Evolutionary conservation across 1,139 yeast species (phyloP), one percentile per base, ranked within the genome.

Genomic region (Yamadazyma dushanensis): DNA sequence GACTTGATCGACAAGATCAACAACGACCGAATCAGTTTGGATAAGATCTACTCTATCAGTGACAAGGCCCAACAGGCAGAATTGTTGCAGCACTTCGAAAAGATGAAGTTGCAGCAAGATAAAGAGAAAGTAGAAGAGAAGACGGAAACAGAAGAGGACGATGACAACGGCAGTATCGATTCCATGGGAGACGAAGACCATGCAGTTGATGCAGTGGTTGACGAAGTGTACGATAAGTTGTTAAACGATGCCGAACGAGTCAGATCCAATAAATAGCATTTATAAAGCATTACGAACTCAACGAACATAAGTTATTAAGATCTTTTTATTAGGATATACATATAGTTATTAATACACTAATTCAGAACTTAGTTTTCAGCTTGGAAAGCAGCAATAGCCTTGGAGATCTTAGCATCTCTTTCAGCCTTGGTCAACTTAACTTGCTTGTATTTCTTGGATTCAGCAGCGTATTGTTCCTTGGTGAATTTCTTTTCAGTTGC

Each of bases 391-490:
- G 92, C 92, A 69, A 92, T 89, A 87, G 87, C 90, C 70, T 83
- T 85, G 65, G 81, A 88, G 69, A 92, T 78, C 68, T 79, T 84
- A 59, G 86, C 96, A 59, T 78, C 70, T 79, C 96, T 87, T 81
- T 92, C 87, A 62, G 79, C 97, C 67, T 67, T 80, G 76, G 97
- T 78, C 73, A 90, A 83, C 79, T 88, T 90, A 64, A 66, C 73
- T 69, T 80, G 83, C 76, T 78, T 84, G 96, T 72, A 87, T 79
- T 90, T 88, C 82, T 83, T 84, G 56, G 95, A 82, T 72, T 83
- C 87, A 70, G 95, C 96, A 78, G 95, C 95, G 82, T 89, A 90
- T 77, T 90, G 95, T 70, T 84, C 97, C 83, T 88, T 88, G 80
- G 96, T 76, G 87, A 74, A 81, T 80, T 92, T 88, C 88, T 84